Conservation (phyloP, 148 eudicot genomes). For the Linanthus parryae region DNA sequence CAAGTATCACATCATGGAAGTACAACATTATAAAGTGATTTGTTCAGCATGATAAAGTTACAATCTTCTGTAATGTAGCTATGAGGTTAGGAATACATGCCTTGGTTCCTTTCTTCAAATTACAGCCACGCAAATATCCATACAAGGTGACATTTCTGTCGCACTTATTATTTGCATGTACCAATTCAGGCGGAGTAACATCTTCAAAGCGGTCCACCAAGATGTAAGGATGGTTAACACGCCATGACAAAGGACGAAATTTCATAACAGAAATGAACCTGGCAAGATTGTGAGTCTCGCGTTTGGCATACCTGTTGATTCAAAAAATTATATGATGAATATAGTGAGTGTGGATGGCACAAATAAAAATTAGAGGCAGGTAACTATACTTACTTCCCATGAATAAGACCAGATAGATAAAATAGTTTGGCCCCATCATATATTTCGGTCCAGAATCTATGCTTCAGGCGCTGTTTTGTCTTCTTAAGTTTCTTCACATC, state of each 20-base stretch:
- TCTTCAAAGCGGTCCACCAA: conserved; percentile 97
- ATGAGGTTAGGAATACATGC: conserved; percentile 29
- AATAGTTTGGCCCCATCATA: conserved; percentile 84
- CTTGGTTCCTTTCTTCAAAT: conserved; percentile 91
- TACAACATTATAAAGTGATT: too few species aligned
- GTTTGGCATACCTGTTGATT: conserved; percentile 62
- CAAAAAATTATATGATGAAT: not conserved
- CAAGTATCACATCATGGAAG: too few species aligned
- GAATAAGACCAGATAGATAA: conserved; percentile 86
- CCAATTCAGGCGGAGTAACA: conserved; percentile 78
- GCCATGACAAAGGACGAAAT: conserved; percentile 79
- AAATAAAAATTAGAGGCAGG: too few species aligned
- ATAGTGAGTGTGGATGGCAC: not conserved
- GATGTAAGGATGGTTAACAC: conserved; percentile 74
- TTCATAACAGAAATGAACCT: conserved; percentile 94
- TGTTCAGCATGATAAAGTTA: too few species aligned
- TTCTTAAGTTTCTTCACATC: conserved; percentile 85
- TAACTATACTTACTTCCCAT: conserved; percentile 96
- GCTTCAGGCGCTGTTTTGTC: conserved; percentile 88
- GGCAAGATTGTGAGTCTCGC: conserved; percentile 91
- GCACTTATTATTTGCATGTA: conserved; percentile 58
- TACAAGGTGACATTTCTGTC: conserved; percentile 80
- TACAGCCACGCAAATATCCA: conserved; percentile 96
- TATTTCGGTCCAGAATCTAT: conserved; percentile 95
- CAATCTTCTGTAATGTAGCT: too few species aligned